These are phyloP conservation scores for Xylaria sp. DNA, from an alignment of 2,329 filamentous ascomycete genomes.

Conservation along the genomic window DNA sequence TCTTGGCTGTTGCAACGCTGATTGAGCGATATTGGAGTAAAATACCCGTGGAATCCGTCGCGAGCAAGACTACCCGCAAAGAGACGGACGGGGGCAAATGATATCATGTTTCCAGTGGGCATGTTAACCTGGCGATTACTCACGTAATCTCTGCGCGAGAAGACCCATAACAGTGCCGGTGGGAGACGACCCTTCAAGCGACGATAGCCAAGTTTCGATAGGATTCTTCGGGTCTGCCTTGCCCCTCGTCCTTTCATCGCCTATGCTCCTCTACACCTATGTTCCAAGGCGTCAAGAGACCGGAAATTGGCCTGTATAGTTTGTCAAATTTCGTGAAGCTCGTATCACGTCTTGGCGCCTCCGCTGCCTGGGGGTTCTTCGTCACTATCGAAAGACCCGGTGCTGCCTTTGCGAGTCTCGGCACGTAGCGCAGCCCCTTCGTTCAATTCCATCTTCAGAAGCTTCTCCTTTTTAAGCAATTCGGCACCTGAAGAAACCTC, in stretches of 20 bases:
- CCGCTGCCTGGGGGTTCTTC: constrained; percentile 51
- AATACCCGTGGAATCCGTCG: constrained; percentile 15
- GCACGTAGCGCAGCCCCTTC: constrained; percentile 49
- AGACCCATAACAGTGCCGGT: neutral
- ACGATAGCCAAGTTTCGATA: constrained; percentile 8
- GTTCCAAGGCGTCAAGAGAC: constrained; percentile 23
- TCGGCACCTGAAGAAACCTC: constrained; percentile 55
- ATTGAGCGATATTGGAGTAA: constrained; percentile 24
- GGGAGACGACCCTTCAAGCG: neutral
- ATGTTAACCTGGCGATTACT: constrained; percentile 7
- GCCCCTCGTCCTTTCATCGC: neutral
- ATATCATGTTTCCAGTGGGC: constrained; percentile 5
- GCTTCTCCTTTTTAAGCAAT: constrained; percentile 56
- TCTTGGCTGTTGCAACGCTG: constrained; percentile 25
- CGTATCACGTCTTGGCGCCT: constrained; percentile 48
- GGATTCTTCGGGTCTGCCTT: neutral
- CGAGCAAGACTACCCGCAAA: constrained; percentile 8
- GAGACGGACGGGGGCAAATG: constrained; percentile 6
- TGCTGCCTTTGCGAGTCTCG: constrained; percentile 48
- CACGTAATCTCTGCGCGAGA: constrained; percentile 2
- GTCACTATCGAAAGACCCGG: constrained; percentile 52
- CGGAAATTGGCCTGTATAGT: constrained; percentile 6
- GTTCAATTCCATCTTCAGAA: constrained; percentile 50
- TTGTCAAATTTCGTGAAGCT: constrained; percentile 2
- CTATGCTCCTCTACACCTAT: constrained; percentile 17